Percentiles rank a stretch among this genome's conserved stretches.
These are phyloP conservation scores for Thecaphora frezii DNA, from an alignment of 1,284 basidiomycete species.

Conservation along the genomic window DNA sequence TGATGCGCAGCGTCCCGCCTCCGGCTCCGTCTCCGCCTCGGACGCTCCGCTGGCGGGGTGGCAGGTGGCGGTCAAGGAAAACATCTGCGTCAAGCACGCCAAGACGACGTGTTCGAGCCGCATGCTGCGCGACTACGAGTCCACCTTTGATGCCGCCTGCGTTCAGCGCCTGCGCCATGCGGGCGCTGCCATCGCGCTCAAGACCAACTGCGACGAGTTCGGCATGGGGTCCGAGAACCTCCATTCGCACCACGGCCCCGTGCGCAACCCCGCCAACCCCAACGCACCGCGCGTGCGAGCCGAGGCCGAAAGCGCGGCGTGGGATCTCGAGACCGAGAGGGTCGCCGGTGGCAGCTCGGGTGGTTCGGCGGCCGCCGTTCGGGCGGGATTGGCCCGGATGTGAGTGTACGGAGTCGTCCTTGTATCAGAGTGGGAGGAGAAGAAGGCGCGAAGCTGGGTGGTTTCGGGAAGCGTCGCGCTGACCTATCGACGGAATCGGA, in stretches of 20 bases:
- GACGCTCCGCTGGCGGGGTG: slow-evolving; percentile 31
- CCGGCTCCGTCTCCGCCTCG: too few species aligned
- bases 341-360: slow-evolving; percentile 64
- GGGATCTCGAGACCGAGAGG: slow-evolving; percentile 62
- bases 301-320: not conserved
- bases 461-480: too few species aligned
- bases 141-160: slow-evolving; percentile 86
- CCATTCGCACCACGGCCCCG: slow-evolving; percentile 45
- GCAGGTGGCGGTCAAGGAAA: slow-evolving; percentile 52
- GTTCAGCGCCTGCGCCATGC: slow-evolving; percentile 68
- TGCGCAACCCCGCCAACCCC: slow-evolving; percentile 39
- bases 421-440: not conserved
- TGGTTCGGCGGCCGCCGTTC: slow-evolving; percentile 53
- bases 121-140: slow-evolving; percentile 57
- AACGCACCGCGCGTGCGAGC: not conserved
- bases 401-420: slow-evolving; percentile 3
- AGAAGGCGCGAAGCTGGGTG: too few species aligned
- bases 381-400: slow-evolving; percentile 43
- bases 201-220: slow-evolving; percentile 96
- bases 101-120: slow-evolving; percentile 43
- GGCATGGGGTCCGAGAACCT: slow-evolving; percentile 75
- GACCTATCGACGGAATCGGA: not conserved
- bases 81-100: slow-evolving; percentile 39
- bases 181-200: slow-evolving; percentile 77
- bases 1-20: not conserved